These are phyloP conservation scores for Prototheca wickerhamii DNA, from an alignment of 163 green algal genomes.

Conservation along the genomic window DNA sequence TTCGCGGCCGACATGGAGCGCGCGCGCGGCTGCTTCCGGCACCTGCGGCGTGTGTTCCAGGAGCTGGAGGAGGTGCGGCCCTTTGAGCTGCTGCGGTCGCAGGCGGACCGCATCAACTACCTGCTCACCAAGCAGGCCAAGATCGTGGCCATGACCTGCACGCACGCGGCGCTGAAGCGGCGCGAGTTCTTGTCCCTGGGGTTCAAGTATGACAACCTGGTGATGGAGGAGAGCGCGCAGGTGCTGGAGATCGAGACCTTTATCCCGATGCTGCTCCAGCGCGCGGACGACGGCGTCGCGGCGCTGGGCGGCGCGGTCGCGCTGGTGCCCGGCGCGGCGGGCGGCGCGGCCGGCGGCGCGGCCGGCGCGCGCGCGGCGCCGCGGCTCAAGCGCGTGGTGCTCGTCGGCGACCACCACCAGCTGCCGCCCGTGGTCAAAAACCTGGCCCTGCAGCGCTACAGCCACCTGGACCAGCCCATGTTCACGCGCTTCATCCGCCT, in stretches of 20 bases:
- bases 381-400: conserved; percentile 86
- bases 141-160: conserved; percentile 99
- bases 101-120: conserved; percentile 60
- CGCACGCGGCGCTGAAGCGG: conserved; percentile 93
- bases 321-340: neutral
- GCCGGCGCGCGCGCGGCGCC: neutral
- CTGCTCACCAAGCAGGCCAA: conserved; percentile 92
- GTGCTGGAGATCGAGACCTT: conserved; percentile 99
- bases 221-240: conserved; percentile 97
- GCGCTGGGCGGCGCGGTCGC: neutral
- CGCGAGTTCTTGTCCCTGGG: conserved; percentile 90
- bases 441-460: conserved; percentile 90
- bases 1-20: conserved; percentile 38
- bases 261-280: conserved; percentile 93
- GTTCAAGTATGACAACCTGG: conserved; percentile 96
- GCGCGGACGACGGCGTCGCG: neutral
- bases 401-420: conserved; percentile 99
- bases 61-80: conserved; percentile 91
- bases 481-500: conserved; percentile 96
- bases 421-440: conserved; percentile 98
- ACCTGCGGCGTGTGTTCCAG: conserved; percentile 85
- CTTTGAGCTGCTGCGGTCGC: conserved; percentile 89
- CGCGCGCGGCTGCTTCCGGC: conserved; percentile 75
- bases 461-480: conserved; percentile 89
- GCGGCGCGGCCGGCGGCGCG: neutral